Evolutionary conservation across 2,329 filamentous ascomycete species (phyloP), one percentile per base, ranked within the genome.

Genomic region (Coleophoma crateriformis): DNA sequence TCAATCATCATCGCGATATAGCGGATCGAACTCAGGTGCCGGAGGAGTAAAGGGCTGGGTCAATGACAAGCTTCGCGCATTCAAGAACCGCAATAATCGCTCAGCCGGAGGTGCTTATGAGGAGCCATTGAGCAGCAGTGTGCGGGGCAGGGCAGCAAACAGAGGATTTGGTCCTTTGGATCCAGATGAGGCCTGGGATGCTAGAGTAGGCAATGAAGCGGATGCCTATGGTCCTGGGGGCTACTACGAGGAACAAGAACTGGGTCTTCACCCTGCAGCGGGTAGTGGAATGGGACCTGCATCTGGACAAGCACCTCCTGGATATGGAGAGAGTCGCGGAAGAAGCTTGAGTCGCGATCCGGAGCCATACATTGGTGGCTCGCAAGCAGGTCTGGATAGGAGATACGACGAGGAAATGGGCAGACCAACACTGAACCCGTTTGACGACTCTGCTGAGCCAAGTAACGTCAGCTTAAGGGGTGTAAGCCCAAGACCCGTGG

Each of bases 151-250:
- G 33, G 70, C 71, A 42, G 70, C 72, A 49, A 73, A 75, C 48
- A 68, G 79, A 48, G 81, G 81, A 19, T 84, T 87, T 65, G 82
- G 84, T 2, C 74, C 82, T 4, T 76, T 90, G 42, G 89, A 94
- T 61, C 87, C 87, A 1, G 89, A 95, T 64, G 88, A 91, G 62
- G 88, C 88, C 2, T 95, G 90, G 90, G 88, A 94, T 69, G 71
- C 87, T 55, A 76, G 87, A 52, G 88, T 95, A 4, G 87, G 87
- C 50, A 76, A 82, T 58, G 88, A 91, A 66, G 81, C 84, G 15
- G 83, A 86, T 62, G 71, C 68, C 12, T 83, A 84, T 64, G 79
- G 79, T 2, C 70, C 72, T 2, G 73, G 73, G 19, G 77, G 77
- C 45, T 88, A 88, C 45, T 88, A 88, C 67, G 88, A 92, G 64